Evolutionary conservation across 2,329 filamentous ascomycete species (phyloP).

Genomic region (Alternaria triticimaculans): DNA sequence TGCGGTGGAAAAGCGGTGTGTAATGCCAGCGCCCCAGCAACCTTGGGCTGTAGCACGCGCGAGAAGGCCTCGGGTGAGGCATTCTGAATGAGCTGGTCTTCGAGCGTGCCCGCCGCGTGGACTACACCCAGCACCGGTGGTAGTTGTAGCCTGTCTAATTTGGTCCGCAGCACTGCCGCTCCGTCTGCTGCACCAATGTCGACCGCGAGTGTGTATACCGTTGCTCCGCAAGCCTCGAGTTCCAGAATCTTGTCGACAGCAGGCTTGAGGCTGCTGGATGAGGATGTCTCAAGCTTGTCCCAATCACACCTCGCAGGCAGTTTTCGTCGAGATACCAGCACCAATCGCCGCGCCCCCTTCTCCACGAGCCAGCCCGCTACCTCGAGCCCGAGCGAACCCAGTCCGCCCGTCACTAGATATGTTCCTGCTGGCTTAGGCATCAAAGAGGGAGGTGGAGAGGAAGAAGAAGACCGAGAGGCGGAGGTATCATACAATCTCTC

Average conservation of each 20-base stretch:
- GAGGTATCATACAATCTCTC: not conserved
- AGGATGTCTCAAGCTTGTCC: conserved; percentile 9
- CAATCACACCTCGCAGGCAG: conserved; percentile 48
- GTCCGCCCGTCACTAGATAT: conserved; percentile 54
- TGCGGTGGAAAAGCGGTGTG: conserved; percentile 36
- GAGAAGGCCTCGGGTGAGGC: conserved; percentile 38
- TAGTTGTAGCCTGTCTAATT: conserved; percentile 44
- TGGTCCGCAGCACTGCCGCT: conserved; percentile 15
- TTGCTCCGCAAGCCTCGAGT: conserved; percentile 35
- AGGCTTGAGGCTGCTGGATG: conserved; percentile 11
- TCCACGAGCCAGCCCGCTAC: conserved; percentile 48
- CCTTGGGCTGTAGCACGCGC: conserved; percentile 44
- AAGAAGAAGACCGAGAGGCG: not conserved
- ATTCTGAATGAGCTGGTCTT: conserved; percentile 46
- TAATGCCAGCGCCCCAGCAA: conserved; percentile 36
- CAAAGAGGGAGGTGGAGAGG: conserved; percentile 6
- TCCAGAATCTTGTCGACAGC: conserved; percentile 19
- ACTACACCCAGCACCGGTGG: conserved; percentile 52
- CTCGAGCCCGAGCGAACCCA: conserved; percentile 52
- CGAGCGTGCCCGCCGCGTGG: conserved; percentile 51
- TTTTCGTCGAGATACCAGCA: conserved; percentile 49
- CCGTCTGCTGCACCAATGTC: conserved; percentile 42
- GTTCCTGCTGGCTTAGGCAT: conserved; percentile 48
- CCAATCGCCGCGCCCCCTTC: conserved; percentile 52
- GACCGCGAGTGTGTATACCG: conserved; percentile 45